Base-by-base conservation (phyloP, 2,329 filamentous ascomycete genomes). In the Paecilomyces sp. region DNA sequence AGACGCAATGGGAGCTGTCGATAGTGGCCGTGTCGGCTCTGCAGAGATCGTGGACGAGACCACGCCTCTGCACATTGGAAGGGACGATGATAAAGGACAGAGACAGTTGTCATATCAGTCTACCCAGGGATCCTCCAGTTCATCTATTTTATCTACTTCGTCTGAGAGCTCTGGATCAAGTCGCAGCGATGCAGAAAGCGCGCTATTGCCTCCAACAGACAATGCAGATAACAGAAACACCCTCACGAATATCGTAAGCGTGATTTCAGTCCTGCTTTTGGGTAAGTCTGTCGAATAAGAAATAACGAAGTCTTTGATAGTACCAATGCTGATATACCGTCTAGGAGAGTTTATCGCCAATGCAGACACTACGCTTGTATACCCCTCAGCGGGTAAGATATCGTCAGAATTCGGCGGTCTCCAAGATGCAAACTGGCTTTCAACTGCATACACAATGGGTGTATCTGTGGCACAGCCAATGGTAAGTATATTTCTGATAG, bases 341-440 rank as follows among this genome's bases (percentile, higher is more conserved):
- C 6, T 55, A 79, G 84, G 84, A 11, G 84, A 88, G 13, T 89
- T 91, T 64, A 82, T 89, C 12, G 82, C 83, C 6, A 86, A 87
- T 58, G 82, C 83, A 15, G 88, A 91, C 66, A 74, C 77, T 0
- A 87, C 85, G 1, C 75, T 91, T 0, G 80, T 91, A 0, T 74
- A 91, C 33, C 87, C 88, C 0, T 88, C 87, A 0, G 85, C 88
- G 60, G 82, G 83, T 0, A 77, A 77, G 3, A 85, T 88, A 57
- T 81, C 84, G 0, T 88, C 85, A 9, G 81, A 87, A 58, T 88
- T 88, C 64, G 75, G 81, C 57, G 77, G 79, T 34, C 67, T 88
- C 3, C 79, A 78, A 15, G 79, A 83, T 57, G 85, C 84, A 3
- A 84, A 80, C 60, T 85, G 85, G 83, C 67, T 85, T 11, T 80